phyloP scores from a whole-genome alignment of 1,284 basidiomycete species.

The Boletus semigastroideus region DNA sequence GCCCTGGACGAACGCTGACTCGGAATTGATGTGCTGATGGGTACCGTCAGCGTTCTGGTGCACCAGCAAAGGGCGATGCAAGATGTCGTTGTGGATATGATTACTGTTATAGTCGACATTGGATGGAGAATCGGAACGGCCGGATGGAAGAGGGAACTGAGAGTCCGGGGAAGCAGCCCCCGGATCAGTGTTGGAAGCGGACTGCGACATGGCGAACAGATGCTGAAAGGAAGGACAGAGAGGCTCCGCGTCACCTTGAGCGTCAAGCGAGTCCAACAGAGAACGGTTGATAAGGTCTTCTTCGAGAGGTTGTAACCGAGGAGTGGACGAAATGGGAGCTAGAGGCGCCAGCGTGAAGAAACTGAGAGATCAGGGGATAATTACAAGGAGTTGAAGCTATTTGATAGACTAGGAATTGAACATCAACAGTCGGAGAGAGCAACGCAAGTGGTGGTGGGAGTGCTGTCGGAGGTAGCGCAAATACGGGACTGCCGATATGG shows the following conservation, averaged over 20 bases:
- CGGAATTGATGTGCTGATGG: conserved; percentile 35
- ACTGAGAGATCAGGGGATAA: conserved; percentile 24
- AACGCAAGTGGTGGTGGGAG: conserved; percentile 18
- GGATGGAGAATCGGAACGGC: conserved; percentile 52
- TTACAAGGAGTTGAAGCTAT: conserved; percentile 33
- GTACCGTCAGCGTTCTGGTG: conserved; percentile 35
- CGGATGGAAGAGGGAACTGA: conserved; percentile 48
- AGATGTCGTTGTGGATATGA: conserved; percentile 37
- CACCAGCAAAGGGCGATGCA: conserved; percentile 36
- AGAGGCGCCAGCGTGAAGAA: conserved; percentile 66
- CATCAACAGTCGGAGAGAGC: conserved; percentile 37
- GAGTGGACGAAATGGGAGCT: conserved; percentile 54
- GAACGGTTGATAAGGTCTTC: conserved; percentile 83
- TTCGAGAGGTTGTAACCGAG: conserved; percentile 51
- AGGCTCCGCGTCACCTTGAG: conserved; percentile 76
- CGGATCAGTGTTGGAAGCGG: conserved; percentile 50
- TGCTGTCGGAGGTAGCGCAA: conserved; percentile 29
- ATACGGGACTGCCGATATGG: conserved; percentile 35
- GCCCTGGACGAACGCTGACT: conserved; percentile 29
- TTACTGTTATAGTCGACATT: conserved; percentile 34
- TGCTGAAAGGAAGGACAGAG: conserved; percentile 36
- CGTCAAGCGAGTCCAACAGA: conserved; percentile 75
- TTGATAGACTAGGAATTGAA: conserved; percentile 33
- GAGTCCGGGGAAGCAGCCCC: conserved; percentile 51
- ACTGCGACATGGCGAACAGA: conserved; percentile 29